A percentile compares a stretch with the other conserved stretches of the same genome.
Evolutionary conservation across 2,329 filamentous ascomycete genomes (phyloP).

Genomic region (Arthrobotrys sphaeroides): DNA sequence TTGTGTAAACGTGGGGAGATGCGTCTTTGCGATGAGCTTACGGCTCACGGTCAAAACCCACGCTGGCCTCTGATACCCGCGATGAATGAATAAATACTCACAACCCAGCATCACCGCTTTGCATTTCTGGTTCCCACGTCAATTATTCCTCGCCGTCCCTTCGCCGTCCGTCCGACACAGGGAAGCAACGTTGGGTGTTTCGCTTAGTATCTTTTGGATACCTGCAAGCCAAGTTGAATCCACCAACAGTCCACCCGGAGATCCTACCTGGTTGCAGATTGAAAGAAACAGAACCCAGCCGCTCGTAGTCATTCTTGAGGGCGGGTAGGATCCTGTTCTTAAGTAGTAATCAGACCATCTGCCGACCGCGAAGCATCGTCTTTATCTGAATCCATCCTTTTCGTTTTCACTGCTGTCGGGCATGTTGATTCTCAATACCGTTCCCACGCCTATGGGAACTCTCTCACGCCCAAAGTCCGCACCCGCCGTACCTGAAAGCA

Average conservation of each 20-base stretch:
- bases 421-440: background rate
- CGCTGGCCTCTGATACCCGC: constrained; percentile 14
- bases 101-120: background rate
- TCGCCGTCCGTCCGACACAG: constrained; percentile 17
- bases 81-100: constrained; percentile 28
- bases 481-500: background rate
- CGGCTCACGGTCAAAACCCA: constrained; percentile 29
- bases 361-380: constrained; percentile 12
- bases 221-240: constrained; percentile 17
- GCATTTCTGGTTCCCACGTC: constrained; percentile 14
- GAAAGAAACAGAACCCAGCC: constrained; percentile 12
- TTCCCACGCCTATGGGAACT: background rate
- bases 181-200: constrained; percentile 25
- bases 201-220: constrained; percentile 31
- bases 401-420: background rate
- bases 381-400: background rate
- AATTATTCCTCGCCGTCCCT: constrained; percentile 12
- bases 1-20: constrained; percentile 28
- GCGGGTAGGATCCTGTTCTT: background rate
- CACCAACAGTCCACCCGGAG: constrained; percentile 19
- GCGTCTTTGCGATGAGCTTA: constrained; percentile 32
- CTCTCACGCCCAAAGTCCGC: constrained; percentile 17
- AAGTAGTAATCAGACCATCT: constrained; percentile 16
- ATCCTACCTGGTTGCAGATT: constrained; percentile 25
- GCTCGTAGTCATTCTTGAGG: constrained; percentile 5